Percentiles rank a stretch among this genome's conserved stretches.
Conservation (phyloP, 495 filamentous ascomycete species). For the Rhypophila decipiens region DNA sequence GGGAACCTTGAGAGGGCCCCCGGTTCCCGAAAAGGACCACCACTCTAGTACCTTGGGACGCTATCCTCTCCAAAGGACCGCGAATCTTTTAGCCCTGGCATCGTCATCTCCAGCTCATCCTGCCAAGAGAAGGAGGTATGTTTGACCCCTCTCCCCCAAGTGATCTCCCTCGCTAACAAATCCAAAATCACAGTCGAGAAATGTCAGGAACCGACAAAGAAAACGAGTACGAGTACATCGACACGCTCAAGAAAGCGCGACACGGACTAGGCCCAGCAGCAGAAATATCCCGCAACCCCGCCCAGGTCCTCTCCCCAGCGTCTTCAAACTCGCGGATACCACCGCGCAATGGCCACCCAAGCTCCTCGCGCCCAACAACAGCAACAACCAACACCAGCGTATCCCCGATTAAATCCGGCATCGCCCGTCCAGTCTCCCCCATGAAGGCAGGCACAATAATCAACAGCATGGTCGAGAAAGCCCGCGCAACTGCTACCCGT, state of each 20-base stretch:
- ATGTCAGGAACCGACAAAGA: constrained; percentile 70
- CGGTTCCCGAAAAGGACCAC: constrained; percentile 30
- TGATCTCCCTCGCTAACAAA: not conserved
- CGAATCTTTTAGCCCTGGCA: not conserved
- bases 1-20: constrained; percentile 10
- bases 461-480: constrained; percentile 57
- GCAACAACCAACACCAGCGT: constrained; percentile 25
- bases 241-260: constrained; percentile 40
- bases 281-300: constrained; percentile 21
- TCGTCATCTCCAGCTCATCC: constrained; percentile 31
- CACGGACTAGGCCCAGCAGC: constrained; percentile 19
- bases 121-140: constrained; percentile 60
- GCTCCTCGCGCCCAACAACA: constrained; percentile 6
- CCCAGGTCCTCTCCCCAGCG: constrained; percentile 69
- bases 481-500: constrained; percentile 39
- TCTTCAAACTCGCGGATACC: constrained; percentile 70
- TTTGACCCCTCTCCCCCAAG: constrained; percentile 1
- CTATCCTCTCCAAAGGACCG: constrained; percentile 6
- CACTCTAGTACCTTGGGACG: not conserved
- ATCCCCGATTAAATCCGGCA: constrained; percentile 30
- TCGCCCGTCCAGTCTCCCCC: constrained; percentile 35
- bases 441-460: constrained; percentile 38
- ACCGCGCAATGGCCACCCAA: constrained; percentile 22
- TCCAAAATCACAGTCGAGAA: constrained; percentile 48
- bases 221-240: constrained; percentile 54